Evolutionary conservation across 2,329 filamentous ascomycete species (phyloP).

Genomic region (Setomelanomma holmii): DNA sequence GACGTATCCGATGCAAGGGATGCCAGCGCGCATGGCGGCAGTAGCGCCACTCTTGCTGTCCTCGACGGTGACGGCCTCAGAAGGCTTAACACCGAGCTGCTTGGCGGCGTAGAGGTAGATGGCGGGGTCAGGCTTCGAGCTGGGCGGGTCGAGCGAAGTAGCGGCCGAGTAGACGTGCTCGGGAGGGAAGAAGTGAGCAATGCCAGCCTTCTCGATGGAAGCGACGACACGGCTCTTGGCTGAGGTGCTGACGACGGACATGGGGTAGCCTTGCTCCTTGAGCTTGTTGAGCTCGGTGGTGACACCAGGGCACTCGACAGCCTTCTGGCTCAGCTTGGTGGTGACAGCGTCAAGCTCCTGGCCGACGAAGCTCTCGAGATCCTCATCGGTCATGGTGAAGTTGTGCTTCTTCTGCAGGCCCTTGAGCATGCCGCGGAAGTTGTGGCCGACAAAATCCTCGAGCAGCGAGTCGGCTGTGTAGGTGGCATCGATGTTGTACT

Average conservation of each 20-base stretch:
- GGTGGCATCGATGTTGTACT: slow-evolving; percentile 67
- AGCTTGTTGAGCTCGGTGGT: slow-evolving; percentile 72
- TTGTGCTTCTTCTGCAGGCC: slow-evolving; percentile 77
- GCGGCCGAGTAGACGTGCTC: slow-evolving; percentile 83
- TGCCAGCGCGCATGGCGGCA: slow-evolving; percentile 77
- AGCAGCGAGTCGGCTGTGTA: slow-evolving; percentile 84
- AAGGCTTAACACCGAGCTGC: slow-evolving; percentile 72
- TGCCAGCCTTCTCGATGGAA: slow-evolving; percentile 78
- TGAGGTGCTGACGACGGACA: slow-evolving; percentile 83
- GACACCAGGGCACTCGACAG: slow-evolving; percentile 72
- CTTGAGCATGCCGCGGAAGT: slow-evolving; percentile 90
- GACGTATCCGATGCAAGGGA: slow-evolving; percentile 84
- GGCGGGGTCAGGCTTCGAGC: slow-evolving; percentile 88
- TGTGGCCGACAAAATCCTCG: slow-evolving; percentile 87
- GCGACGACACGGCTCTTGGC: slow-evolving; percentile 80
- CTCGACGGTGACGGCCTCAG: slow-evolving; percentile 81
- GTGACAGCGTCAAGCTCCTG: slow-evolving; percentile 85
- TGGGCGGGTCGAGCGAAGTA: slow-evolving; percentile 77
- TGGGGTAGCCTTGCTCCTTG: slow-evolving; percentile 68
- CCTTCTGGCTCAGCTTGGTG: slow-evolving; percentile 73
- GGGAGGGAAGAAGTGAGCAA: slow-evolving; percentile 79
- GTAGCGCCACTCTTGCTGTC: slow-evolving; percentile 87
- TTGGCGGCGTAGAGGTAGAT: slow-evolving; percentile 83
- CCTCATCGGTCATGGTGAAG: slow-evolving; percentile 72
- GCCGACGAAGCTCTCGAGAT: slow-evolving; percentile 76